Conservation (phyloP, 2,329 filamentous ascomycete species). For the Sphaerulina musiva region DNA sequence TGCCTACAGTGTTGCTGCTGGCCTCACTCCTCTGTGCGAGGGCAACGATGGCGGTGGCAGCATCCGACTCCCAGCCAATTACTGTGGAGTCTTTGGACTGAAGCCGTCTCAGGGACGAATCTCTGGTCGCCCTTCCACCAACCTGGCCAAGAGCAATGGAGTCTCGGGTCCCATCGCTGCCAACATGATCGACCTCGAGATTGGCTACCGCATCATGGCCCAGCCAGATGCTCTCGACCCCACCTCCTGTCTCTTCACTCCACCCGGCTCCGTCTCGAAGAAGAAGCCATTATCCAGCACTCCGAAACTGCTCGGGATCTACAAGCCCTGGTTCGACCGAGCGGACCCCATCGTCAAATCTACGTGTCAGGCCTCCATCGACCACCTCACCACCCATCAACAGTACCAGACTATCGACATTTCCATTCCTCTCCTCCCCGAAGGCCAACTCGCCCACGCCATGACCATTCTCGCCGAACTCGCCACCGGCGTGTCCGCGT, state of each 20-base stretch:
- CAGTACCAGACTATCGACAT: constrained; percentile 56
- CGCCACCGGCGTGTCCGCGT: constrained; percentile 42
- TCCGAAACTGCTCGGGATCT: constrained; percentile 64
- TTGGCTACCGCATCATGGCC: constrained; percentile 76
- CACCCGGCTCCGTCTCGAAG: constrained; percentile 30
- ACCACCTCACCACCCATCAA: constrained; percentile 48
- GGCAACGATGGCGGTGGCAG: constrained; percentile 70
- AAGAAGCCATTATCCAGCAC: constrained; percentile 4
- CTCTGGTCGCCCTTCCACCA: constrained; percentile 51
- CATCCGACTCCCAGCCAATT: constrained; percentile 65
- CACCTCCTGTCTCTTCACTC: constrained; percentile 57
- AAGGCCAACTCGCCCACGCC: constrained; percentile 71
- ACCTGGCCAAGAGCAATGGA: constrained; percentile 55
- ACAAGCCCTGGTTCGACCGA: constrained; percentile 61
- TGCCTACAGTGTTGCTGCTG: constrained; percentile 62
- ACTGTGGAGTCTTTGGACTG: constrained; percentile 75
- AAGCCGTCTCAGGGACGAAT: constrained; percentile 72
- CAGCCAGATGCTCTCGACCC: constrained; percentile 60
- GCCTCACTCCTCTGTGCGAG: constrained; percentile 66
- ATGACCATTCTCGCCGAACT: constrained; percentile 71
- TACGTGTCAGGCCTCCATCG: constrained; percentile 57
- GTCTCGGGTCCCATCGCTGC: constrained; percentile 70
- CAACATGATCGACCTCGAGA: constrained; percentile 68
- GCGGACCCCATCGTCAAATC: constrained; percentile 58
- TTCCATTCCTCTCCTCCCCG: constrained; percentile 57